Evolutionary conservation across 2,329 filamentous ascomycete species (phyloP), one percentile per base, ranked within the genome.

Genomic region (Diaporthe australafricana): DNA sequence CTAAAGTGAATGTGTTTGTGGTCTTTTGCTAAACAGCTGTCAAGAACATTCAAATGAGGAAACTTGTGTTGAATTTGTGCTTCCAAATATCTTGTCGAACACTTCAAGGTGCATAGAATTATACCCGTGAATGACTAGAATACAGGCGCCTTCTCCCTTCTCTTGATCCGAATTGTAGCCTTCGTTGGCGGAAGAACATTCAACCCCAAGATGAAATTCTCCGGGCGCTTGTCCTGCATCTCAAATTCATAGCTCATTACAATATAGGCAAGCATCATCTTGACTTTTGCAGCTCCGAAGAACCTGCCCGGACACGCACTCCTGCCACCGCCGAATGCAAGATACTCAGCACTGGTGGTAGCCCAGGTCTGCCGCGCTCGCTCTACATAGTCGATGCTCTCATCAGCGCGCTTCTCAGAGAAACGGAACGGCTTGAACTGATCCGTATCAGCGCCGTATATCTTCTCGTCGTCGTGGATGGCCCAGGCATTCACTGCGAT

Each of bases 181-280:
- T 60, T 30, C 22, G 42, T 62, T 14, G 56, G 56, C 16, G 56
- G 56, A n/a, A 42, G n/a, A 20, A 25, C 42, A n/a, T 62, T 60
- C n/a, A 60, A 5, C 2, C 30, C 30, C n/a, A 40, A 42, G 9
- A 35, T 35, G 7, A 57, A 27, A 20, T 57, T 57, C 0, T 38
- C 9, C 22, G 55, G 55, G 12, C 55, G 55, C 6, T n/a, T 38
- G 20, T n/a, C 32, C 16, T 57, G 55, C 22, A 57, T 57, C 22
- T 57, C 55, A 22, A 57, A 57, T 32, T 57, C 27, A 42, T 57
- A 57, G 27, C n/a, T 32, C 55, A 57, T 38, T 27, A 57, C 22
- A 5, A 57, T 35, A 38, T 57, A 42, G 6, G 55, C 55, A 20
- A 57, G 55, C 38, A 57, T 57, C 30, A 57, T n/a, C 55, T 57